Evolutionary conservation across 306 rosid species (phyloP), one percentile per base, ranked within the genome.

Genomic region (Begonia peltatifolia): DNA sequence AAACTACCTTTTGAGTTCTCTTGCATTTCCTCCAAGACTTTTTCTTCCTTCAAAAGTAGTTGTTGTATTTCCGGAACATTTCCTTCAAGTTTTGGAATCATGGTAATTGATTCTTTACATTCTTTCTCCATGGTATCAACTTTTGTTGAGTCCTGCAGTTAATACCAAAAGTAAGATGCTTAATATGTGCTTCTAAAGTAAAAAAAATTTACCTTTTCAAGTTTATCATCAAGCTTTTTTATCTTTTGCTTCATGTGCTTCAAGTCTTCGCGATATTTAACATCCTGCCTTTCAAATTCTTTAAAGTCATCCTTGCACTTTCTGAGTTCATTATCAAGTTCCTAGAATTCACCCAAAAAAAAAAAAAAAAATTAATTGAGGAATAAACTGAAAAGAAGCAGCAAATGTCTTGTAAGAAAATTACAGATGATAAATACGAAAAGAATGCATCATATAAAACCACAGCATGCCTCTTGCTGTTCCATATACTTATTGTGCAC

Each of bases 271-370:
- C 83, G 75, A 66, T 74, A 68, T 68, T 90, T 90, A 16, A 90
- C 94, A 78, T 90, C 95, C 76, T 78, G 84, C 71, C 97, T 75
- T 71, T 90, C 97, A 73, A 90, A 90, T 71, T 85, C 85, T 74
- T 83, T 90, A 68, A 85, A 90, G 51, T 80, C 90, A 43, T 90
- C 97, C 66, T 90, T 83, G 60, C 94, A 78, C 44, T 60, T 90
- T 76, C 83, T 79, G 67, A 85, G 79, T 42, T 83, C 83, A 74
- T 44, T 65, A 61, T 78, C 94, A 55, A 90, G 85, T 68, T 85
- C 95, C 97, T 90, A 58, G 55, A 36, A 55, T 58, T 54, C 42
- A 59, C 61, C n/a, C n/a, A n/a, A n/a, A n/a, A n/a, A n/a, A n/a
- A 17, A 17, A 17, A 55, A 12, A 47, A 57, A 51, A 71, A 36